Evolutionary conservation across 78 protist genomes (phyloP).

Genomic region (Dictyostelium firmibasis): DNA sequence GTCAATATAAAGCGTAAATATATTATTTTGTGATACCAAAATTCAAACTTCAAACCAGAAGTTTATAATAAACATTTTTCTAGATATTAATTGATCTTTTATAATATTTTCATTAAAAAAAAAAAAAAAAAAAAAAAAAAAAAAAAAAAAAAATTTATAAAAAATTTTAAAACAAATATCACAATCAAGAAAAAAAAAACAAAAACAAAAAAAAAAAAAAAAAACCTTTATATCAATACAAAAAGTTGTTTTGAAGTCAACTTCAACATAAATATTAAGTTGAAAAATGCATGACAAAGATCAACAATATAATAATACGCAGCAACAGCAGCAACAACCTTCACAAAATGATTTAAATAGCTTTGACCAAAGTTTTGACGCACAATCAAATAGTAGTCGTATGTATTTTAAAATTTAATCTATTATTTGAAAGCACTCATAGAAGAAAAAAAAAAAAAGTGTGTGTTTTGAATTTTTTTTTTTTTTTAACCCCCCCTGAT

Average conservation of each 20-base stretch:
- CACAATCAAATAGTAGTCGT: constrained; percentile 15
- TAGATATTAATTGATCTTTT: not conserved
- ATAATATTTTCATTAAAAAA: not conserved
- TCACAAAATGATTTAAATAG: not conserved
- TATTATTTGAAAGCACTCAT: not conserved
- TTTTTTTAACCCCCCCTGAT: not conserved
- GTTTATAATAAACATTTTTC: too few species aligned
- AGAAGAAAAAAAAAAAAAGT: too few species aligned
- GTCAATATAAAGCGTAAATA: not conserved
- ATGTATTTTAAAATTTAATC: not conserved
- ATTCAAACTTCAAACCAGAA: too few species aligned
- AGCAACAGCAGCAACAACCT: not conserved
- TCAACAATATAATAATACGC: not conserved
- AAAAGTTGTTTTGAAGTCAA: not conserved
- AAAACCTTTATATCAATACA: not conserved
- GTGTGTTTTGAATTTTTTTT: not conserved
- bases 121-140: not conserved
- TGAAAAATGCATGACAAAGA: constrained; percentile 3
- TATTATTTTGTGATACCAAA: too few species aligned
- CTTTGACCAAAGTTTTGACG: constrained; percentile 8
- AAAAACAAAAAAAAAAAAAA: not conserved
- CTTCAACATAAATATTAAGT: not conserved
- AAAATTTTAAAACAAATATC: not conserved
- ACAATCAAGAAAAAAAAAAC: not conserved
- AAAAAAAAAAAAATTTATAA: not conserved